Evolutionary conservation across 306 rosid genomes (phyloP), one percentile per base, ranked within the genome.

Genomic region (Mucuna pruriens): DNA sequence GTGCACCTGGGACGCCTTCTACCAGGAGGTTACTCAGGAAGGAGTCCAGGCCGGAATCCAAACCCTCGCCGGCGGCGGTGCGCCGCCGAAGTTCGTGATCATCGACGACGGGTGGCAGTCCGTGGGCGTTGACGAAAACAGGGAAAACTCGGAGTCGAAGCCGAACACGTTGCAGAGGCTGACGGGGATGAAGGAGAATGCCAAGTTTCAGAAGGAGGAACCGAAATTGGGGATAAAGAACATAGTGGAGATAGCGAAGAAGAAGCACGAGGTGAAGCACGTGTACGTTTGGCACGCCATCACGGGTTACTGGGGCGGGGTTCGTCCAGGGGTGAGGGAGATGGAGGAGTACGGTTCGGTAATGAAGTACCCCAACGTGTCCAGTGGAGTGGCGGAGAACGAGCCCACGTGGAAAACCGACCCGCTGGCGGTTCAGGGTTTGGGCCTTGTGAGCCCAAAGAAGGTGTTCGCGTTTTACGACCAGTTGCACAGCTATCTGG

Each of bases 1-100:
- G 99, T 93, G 99, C 68, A 95, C 97, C 0, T 95, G 98, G 99
- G 98, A 95, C 80, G 98, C 98, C 2, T 93, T 93, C 71, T 95
- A 95, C 83, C 89, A 89, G 15, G 90, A 95, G 1, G 99, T 95
- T 26, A 93, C 92, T 1, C 98, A 89, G 76, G 97, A 93, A 77
- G 98, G 93, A 0, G 99, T 95, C 0, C 98, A 93, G 38, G 79
- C 90, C 1, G 98, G 98, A 4, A 68, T 95, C 0, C 33, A 81
- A 16, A 86, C 96, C 0, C 90, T 95, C 7, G 71, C 90, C 8
- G 71, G 65, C 29, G 93, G 96, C 0, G 98, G 97, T 0, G 73
- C 98, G 0, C 97, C 98, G 19, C 90, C 97, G 46, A 91, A 91
- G 31, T 93, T 91, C 31, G 98, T 93, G 10, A 95, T 95, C 73